Evolutionary conservation across 2,329 filamentous ascomycete species (phyloP).

Genomic region (Cordyceps cicadae): DNA sequence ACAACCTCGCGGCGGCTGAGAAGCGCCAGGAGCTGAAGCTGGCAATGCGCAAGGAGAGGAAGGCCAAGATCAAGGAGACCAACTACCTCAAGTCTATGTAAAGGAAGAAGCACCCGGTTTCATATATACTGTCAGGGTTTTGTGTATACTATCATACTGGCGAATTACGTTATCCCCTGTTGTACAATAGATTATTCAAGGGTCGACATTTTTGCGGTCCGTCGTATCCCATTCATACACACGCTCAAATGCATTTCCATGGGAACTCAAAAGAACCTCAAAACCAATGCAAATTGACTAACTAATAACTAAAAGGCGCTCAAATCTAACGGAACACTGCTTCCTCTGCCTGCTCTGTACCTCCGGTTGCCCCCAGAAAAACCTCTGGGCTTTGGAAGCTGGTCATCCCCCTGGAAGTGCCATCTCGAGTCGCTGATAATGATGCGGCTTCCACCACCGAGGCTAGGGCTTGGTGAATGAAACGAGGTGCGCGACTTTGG

Average conservation of each 20-base stretch:
- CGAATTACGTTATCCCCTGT: conserved; percentile 1
- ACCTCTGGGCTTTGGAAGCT: conserved; percentile 76
- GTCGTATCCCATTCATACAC: too few species aligned
- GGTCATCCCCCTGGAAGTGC: conserved; percentile 75
- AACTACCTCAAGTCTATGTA: conserved; percentile 81
- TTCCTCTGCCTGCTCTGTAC: conserved; percentile 86
- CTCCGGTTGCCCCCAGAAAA: conserved; percentile 67
- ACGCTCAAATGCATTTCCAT: neutral
- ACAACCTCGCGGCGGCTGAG: conserved; percentile 38
- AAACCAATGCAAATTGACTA: conserved; percentile 10
- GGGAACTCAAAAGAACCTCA: neutral
- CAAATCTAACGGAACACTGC: conserved; percentile 86
- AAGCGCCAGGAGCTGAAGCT: conserved; percentile 56
- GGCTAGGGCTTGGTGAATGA: conserved; percentile 22
- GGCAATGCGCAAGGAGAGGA: conserved; percentile 67
- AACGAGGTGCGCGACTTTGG: conserved; percentile 25
- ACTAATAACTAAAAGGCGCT: conserved; percentile 37
- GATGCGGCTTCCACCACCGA: conserved; percentile 30
- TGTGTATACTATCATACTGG: conserved; percentile 21
- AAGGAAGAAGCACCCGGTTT: conserved; percentile 13
- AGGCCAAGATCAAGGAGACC: conserved; percentile 70
- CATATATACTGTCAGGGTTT: conserved; percentile 5
- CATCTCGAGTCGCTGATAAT: conserved; percentile 72
- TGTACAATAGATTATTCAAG: conserved; percentile 8
- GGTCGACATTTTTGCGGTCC: too few species aligned